phyloP scores from a whole-genome alignment of 768 basidiomycete species.

The Boletus pseudo-olivaceus region DNA sequence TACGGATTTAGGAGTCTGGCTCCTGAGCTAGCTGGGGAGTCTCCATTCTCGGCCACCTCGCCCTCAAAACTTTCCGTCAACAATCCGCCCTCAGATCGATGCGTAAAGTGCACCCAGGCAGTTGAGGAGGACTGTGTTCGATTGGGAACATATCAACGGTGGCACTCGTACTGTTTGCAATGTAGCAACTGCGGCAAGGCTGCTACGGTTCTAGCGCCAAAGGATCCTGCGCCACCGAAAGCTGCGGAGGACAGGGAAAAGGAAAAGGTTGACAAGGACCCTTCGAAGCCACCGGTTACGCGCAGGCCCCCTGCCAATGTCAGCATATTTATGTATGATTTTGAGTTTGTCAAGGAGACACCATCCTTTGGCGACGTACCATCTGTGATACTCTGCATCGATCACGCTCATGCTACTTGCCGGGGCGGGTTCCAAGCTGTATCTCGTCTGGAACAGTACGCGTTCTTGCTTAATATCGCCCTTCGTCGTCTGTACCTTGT shows the following conservation, averaged over 20 bases:
- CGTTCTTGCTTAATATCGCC: constrained; percentile 94
- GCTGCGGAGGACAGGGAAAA: constrained; percentile 50
- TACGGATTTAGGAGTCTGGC: constrained; percentile 93
- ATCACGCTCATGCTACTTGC: constrained; percentile 68
- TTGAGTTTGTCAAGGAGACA: constrained; percentile 64
- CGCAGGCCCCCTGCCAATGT: constrained; percentile 82
- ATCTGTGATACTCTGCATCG: constrained; percentile 69
- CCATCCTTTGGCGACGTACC: constrained; percentile 72
- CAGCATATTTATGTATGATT: constrained; percentile 71
- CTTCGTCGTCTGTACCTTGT: constrained; percentile 85
- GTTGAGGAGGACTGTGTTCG: constrained; percentile 98
- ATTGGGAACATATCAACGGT: constrained; percentile 92
- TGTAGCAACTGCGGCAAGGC: constrained; percentile 77
- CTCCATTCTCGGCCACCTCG: constrained; percentile 53
- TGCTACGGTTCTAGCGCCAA: constrained; percentile 58
- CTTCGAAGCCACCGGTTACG: constrained; percentile 58
- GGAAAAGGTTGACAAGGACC: constrained; percentile 39
- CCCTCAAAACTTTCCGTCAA: constrained; percentile 52
- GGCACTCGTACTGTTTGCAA: constrained; percentile 94
- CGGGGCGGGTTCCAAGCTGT: constrained; percentile 84
- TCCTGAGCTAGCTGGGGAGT: constrained; percentile 87
- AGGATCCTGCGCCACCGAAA: constrained; percentile 50
- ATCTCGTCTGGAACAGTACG: constrained; percentile 94
- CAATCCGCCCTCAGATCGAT: constrained; percentile 85
- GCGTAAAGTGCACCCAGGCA: constrained; percentile 81